Base-by-base conservation (phyloP, 164 flowering plant genomes). In the Berberis vulgaris region DNA sequence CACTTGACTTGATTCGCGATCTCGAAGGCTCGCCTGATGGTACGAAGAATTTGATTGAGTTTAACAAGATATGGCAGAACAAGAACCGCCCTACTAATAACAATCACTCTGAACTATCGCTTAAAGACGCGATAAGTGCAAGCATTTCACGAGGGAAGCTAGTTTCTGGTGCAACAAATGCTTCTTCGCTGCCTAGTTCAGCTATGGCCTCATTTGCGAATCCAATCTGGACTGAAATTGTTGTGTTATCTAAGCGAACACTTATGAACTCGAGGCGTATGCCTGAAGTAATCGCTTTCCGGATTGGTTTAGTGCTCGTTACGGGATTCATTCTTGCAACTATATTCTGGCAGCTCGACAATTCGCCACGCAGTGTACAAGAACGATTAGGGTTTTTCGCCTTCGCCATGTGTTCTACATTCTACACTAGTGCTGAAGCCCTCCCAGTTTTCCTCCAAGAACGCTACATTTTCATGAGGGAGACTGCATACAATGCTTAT, bases 391-490 rank as follows among this genome's bases (percentile, higher is more conserved):
- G 96, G 1, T 88, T 93, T 80, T 84, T 90, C 79, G 98, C 98
- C 1, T 93, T 93, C 68, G 98, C 98, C 70, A 90, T 90, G 98
- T 87, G 96, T 46, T 88, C 98, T 1, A 88, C 88, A 40, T 93
- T 80, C 87, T 93, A 90, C 82, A 88, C 97, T 2, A 88, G 97
- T 65, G 97, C 98, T 0, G 97, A 93, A 44, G 94, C 98, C 42
- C 74, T 90, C 44, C 98, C 98, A 0, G 89, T 85, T 1, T 93
- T 93, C 71, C 85, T 93, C 61, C 92, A 86, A 50, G 96, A 93
- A 49, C 72, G 94, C 1, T 90, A 85, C 77, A 88, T 93, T 40
- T 93, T 93, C 83, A 86, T 90, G 97, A 65, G 98, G 41, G 98
- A 93, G 65, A 90, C 98, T 0, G 97, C 97, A 0, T 83, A 90